A percentile compares a stretch with the other conserved stretches of the same genome.
Evolutionary conservation across 495 filamentous ascomycete species (phyloP).

Genomic region (Penicillium waksmanii): DNA sequence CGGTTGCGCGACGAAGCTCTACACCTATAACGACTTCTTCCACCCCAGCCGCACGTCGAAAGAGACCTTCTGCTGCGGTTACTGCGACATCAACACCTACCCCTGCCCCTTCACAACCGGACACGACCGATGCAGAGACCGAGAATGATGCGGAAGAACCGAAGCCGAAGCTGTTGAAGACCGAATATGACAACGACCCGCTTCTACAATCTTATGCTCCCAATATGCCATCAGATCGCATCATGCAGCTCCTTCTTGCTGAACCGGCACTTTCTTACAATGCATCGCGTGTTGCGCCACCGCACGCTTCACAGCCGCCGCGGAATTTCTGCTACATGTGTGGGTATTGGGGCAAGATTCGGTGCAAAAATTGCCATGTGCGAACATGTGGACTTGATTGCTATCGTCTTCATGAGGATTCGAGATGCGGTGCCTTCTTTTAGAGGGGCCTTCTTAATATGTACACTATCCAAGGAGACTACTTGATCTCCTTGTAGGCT

Average conservation of each 20-base stretch:
- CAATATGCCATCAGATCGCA: slow-evolving; percentile 62
- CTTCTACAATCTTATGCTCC: slow-evolving; percentile 67
- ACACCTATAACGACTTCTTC: slow-evolving; percentile 34
- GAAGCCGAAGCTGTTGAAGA: slow-evolving; percentile 40
- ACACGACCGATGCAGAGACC: slow-evolving; percentile 21
- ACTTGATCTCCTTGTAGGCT: background rate
- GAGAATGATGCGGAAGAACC: slow-evolving; percentile 28
- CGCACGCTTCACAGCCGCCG: slow-evolving; percentile 56
- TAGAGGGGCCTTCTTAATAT: slow-evolving; percentile 19
- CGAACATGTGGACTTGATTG: slow-evolving; percentile 83
- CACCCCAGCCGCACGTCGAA: slow-evolving; percentile 12
- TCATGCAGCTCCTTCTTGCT: slow-evolving; percentile 68
- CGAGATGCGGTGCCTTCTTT: slow-evolving; percentile 70
- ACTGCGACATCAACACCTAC: slow-evolving; percentile 18
- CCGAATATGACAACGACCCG: slow-evolving; percentile 60
- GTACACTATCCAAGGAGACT: slow-evolving; percentile 18
- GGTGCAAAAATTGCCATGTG: slow-evolving; percentile 81
- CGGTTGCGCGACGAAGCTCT: slow-evolving; percentile 35
- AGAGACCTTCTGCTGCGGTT: slow-evolving; percentile 25
- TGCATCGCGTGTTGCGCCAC: slow-evolving; percentile 67
- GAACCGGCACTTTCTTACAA: slow-evolving; percentile 79
- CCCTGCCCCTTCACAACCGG: slow-evolving; percentile 9
- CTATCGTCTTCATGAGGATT: slow-evolving; percentile 77
- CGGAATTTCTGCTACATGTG: slow-evolving; percentile 85
- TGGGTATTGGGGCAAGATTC: slow-evolving; percentile 88